These are phyloP conservation scores for Leishmania major DNA, from an alignment of 208 protist genomes.

Conservation along the genomic window DNA sequence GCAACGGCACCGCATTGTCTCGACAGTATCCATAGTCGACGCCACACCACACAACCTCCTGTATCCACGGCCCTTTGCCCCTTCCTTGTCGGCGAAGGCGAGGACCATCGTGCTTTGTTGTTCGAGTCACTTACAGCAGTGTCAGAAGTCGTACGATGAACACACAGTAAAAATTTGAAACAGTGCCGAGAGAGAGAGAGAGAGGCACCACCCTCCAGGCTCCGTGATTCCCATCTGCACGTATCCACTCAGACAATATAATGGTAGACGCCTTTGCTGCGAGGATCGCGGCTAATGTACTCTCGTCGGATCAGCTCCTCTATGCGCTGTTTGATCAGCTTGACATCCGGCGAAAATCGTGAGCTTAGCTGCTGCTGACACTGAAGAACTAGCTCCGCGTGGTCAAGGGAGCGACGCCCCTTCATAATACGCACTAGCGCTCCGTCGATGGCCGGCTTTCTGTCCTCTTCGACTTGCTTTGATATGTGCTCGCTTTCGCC, in stretches of 20 bases:
- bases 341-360: conserved; percentile 70
- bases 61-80: not conserved
- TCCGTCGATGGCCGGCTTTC: conserved; percentile 80
- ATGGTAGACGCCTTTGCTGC: conserved; percentile 54
- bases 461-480: conserved; percentile 70
- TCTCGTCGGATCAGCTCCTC: conserved; percentile 86
- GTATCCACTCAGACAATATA: conserved; percentile 65
- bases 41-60: not conserved
- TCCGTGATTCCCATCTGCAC: not conserved
- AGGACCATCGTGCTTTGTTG: not conserved
- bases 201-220: not conserved
- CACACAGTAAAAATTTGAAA: not conserved
- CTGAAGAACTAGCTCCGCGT: conserved; percentile 73
- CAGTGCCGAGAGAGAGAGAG: conserved; percentile 4
- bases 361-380: conserved; percentile 67
- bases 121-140: not conserved
- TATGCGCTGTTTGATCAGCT: conserved; percentile 85
- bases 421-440: conserved; percentile 91
- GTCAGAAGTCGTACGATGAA: not conserved
- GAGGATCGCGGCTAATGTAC: conserved; percentile 77
- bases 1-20: not conserved
- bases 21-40: not conserved
- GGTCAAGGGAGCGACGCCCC: conserved; percentile 59
- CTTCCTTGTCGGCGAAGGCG: not conserved
- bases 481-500: conserved; percentile 42